Evolutionary conservation across 2,329 filamentous ascomycete genomes (phyloP), one percentile per base, ranked within the genome.

Genomic region (Nemania diffusa): DNA sequence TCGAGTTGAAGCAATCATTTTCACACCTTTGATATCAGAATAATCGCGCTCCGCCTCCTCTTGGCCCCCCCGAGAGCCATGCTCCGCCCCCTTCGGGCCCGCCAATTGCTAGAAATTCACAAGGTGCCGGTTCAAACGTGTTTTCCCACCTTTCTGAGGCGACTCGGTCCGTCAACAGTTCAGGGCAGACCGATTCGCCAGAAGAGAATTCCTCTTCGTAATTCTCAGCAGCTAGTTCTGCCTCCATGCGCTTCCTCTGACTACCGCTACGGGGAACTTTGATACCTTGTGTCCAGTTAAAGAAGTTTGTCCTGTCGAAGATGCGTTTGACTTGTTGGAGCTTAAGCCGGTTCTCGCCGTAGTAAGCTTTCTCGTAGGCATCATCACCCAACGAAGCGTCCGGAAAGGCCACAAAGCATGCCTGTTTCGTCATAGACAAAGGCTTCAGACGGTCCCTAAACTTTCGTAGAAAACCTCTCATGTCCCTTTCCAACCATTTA

Each of bases 391-490:
- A 2, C 0, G 57, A 57, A 0, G 40, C 26, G 60, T 79, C 75
- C 0, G 78, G 71, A 42, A 80, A 79, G 56, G 78, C 77, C 59
- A 79, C 40, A 24, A 75, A 79, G 3, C 71, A 63, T 0, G 76
- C 78, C 5, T 66, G 55, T 2, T 61, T 48, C 0, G 56, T 63
- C 8, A 78, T 50, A 0, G 78, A 74, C 22, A 69, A 67, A 0
- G 62, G 53, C 9, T 63, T 64, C 17, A 79, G 15, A 1, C 50
- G 64, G 9, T 67, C 11, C 52, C 75, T 78, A 46, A 78, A 69
- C 17, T 48, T 64, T 3, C 9, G 8, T 32, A 77, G 29, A 32
- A 74, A 72, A 0, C 42, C 24, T 9, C 72, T 65, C 75, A 79
- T 78, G 34, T 77, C 71, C 11, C 42, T 50, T 64, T 78, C 78